Base-by-base conservation (phyloP, 139 green algal species). In the Picochlorum sp. region DNA sequence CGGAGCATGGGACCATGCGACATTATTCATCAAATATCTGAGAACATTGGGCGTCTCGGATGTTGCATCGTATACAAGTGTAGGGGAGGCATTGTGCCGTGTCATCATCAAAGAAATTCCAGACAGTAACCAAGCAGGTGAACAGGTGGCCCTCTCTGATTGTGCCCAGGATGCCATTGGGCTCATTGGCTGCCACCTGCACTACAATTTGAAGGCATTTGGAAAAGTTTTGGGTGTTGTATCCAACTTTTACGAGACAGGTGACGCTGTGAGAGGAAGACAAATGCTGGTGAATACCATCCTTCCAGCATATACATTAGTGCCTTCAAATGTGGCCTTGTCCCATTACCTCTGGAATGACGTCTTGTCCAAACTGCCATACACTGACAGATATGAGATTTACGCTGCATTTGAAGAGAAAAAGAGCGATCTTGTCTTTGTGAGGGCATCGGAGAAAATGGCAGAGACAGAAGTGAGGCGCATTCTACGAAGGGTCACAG, bases 341-440 rank as follows among this genome's bases (percentile, higher is more conserved):
- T 69, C 71, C 3, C 41, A 49, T 11, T 79, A 90, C 71, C 61
- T 90, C 28, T 95, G 88, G 88, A 20, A 54, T 41, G 63, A 65
- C 3, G 66, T 85, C n/a, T 61, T 95, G 23, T 34, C 59, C 7
- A 51, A 79, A 56, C 69, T 96, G 45, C 82, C 79, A 9, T 90
- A 81, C 67, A 64, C 63, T 26, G 37, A 69, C 2, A 73, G 85
- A 20, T 92, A 81, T 63, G 65, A 61, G 21, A 50, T 88, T 8
- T 91, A 91, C 41, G 60, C 45, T 9, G 69, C 79, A 24, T 60
- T 76, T 15, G 71, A 77, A 78, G 72, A 81, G 28, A 21, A 68
- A 20, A 14, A 24, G 6, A 52, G 54, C 20, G 5, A 23, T 14
- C 70, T 57, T 6, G 65, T 73, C 2, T 62, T 83, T 56, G 72